Base-by-base conservation (phyloP, 257 asterid genomes). In the Perilla frutescens region DNA sequence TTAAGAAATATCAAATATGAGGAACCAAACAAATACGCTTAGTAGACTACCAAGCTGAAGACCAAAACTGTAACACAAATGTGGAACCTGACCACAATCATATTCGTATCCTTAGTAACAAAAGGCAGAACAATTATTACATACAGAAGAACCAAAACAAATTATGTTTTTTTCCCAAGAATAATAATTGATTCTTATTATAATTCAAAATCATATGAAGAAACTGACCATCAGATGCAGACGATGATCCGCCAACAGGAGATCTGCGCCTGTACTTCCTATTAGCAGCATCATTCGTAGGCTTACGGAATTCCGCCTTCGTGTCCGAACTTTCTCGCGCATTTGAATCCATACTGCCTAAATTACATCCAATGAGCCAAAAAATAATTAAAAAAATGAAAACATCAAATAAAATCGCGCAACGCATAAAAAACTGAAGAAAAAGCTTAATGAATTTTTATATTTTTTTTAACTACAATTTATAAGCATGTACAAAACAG, bases 211-310 rank as follows among this genome's bases (percentile, higher is more conserved):
- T 9, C 48, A 37, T 45, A 31, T 32, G 26, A 40, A 34, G 72
- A 47, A 32, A 85, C 89, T 75, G 61, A 93, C 97, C 98, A 47
- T 84, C 96, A 10, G 90, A 74, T 3, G 94, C 76, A 62, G 86
- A 83, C 3, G 97, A 79, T 48, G 96, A 91, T 61, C 88, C 88
- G 29, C 78, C 86, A 6, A 60, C 66, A 13, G 97, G 92, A 81
- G 97, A 90, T 51, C 96, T 88, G 58, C 96, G 97, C 83, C 98
- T 79, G 83, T 94, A 94, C 81, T 87, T 90, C 85, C 98, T 77
- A 70, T 74, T 80, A 74, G 80, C 85, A 3, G 95, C 87, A 74
- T 91, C 98, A 72, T 71, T 87, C 4, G 80, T 49, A 13, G 90
- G 96, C 96, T 88, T 94, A 77, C 96, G 90, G 79, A 94, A 94